Evolutionary conservation across 1,139 yeast species (phyloP).

Genomic region (Spathaspora sp.): DNA sequence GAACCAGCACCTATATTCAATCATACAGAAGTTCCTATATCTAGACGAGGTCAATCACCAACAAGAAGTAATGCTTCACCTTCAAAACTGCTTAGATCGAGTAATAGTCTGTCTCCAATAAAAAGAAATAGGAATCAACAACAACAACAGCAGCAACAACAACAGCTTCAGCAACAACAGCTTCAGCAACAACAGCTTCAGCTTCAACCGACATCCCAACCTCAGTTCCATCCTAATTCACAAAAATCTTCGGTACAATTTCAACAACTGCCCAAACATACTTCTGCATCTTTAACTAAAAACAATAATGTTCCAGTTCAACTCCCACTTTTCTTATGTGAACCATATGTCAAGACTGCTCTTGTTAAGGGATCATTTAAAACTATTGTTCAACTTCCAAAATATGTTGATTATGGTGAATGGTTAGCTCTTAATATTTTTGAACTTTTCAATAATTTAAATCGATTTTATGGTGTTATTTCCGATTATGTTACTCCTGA

Average conservation of each 20-base stretch:
- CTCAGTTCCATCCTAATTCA: conserved; percentile 13
- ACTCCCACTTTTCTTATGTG: conserved; percentile 75
- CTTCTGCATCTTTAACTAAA: not conserved
- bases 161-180: conserved; percentile 9
- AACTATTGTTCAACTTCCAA: conserved; percentile 92
- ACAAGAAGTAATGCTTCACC: conserved; percentile 20
- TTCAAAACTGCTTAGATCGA: conserved; percentile 28
- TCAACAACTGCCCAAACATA: not conserved
- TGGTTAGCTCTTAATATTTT: conserved; percentile 94
- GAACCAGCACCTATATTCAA: conserved; percentile 37
- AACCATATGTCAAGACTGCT: conserved; percentile 92
- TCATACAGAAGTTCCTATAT: conserved; percentile 20
- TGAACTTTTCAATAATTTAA: conserved; percentile 82
- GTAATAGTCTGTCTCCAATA: conserved; percentile 30
- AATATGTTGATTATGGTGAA: conserved; percentile 90
- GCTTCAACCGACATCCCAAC: conserved; percentile 1
- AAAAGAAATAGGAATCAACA: conserved; percentile 24
- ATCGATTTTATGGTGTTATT: conserved; percentile 84
- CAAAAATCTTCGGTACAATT: conserved; percentile 12
- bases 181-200: conserved; percentile 11
- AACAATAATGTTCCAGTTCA: conserved; percentile 8
- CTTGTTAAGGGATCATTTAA: conserved; percentile 96
- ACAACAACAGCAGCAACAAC: conserved; percentile 3
- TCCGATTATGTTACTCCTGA: conserved; percentile 89
- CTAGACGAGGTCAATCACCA: conserved; percentile 39